Conservation (phyloP, 352 stramenopile species). For the Pythium oligandrum region DNA sequence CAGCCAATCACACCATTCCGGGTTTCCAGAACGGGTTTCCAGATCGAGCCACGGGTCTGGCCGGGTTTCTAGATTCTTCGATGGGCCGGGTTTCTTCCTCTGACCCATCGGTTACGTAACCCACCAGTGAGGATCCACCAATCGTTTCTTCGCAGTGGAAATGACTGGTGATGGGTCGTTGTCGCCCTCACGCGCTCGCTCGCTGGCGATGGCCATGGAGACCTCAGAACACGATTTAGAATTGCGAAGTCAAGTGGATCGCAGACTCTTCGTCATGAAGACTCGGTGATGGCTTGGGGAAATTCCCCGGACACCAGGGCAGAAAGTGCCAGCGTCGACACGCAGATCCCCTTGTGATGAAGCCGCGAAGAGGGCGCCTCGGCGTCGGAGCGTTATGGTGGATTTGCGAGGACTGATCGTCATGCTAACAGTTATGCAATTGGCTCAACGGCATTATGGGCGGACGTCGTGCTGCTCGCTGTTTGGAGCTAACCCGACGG, state of each 20-base stretch:
- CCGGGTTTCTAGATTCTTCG: too few species aligned
- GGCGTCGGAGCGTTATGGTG: slow-evolving; percentile 23
- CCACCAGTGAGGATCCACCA: too few species aligned
- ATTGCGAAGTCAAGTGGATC: slow-evolving; percentile 87
- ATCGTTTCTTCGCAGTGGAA: too few species aligned
- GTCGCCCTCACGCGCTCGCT: too few species aligned
- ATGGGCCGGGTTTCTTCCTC: too few species aligned
- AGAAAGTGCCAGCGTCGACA: slow-evolving; percentile 82
- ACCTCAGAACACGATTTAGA: slow-evolving; percentile 89
- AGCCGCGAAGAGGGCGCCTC: slow-evolving; percentile 50
- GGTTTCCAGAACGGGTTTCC: too few species aligned
- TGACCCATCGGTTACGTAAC: too few species aligned
- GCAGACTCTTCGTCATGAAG: slow-evolving; percentile 10
- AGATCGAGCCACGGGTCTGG: too few species aligned
- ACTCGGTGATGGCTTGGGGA: slow-evolving; percentile 66
- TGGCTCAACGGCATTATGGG: slow-evolving; percentile 59
- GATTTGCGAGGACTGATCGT: slow-evolving; percentile 82
- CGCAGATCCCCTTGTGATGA: slow-evolving; percentile 73
- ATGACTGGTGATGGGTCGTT: too few species aligned
- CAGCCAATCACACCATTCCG: too few species aligned
- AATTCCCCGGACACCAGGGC: slow-evolving; percentile 88
- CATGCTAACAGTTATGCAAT: slow-evolving; percentile 92
- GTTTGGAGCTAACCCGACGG: slow-evolving; percentile 87
- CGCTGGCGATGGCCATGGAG: background rate
- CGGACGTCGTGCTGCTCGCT: slow-evolving; percentile 56